Percentiles rank a stretch among this genome's conserved stretches.
Conservation (phyloP, 495 filamentous ascomycete genomes). For the Penicillium mononematosum region DNA sequence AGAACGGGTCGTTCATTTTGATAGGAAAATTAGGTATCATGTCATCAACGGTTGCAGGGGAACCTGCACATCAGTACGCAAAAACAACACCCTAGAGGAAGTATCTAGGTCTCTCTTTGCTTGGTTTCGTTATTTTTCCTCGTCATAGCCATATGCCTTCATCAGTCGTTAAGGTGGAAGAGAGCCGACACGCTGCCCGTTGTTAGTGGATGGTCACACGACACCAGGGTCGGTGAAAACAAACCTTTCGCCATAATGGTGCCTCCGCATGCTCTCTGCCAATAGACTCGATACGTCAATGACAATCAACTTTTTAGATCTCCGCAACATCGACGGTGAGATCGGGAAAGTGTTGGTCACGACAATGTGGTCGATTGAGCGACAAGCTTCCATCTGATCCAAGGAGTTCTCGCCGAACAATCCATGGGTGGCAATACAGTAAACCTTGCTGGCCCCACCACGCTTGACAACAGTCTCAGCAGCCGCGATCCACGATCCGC, state of each 20-base stretch:
- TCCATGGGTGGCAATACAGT: constrained; percentile 96
- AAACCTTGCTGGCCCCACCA: constrained; percentile 87
- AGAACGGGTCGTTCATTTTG: constrained; percentile 15
- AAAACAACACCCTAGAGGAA: constrained; percentile 21
- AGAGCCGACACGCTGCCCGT: constrained; percentile 71
- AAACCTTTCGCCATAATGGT: constrained; percentile 80
- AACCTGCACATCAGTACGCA: constrained; percentile 29
- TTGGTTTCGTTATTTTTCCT: constrained; percentile 13
- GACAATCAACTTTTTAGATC: constrained; percentile 79
- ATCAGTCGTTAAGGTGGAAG: constrained; percentile 62
- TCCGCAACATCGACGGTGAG: constrained; percentile 61
- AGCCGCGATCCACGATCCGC: constrained; percentile 96
- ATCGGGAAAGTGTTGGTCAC: constrained; percentile 98
- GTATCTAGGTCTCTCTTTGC: constrained; percentile 10
- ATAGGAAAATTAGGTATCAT: constrained; percentile 30
- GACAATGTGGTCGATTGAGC: constrained; percentile 88
- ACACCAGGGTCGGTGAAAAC: constrained; percentile 21
- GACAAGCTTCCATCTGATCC: constrained; percentile 84
- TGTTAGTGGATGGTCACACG: constrained; percentile 10
- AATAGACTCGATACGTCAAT: constrained; percentile 86
- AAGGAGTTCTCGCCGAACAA: constrained; percentile 88
- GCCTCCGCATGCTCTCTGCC: constrained; percentile 88
- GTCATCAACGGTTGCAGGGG: constrained; percentile 24
- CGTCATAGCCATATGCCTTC: constrained; percentile 24
- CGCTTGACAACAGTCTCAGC: constrained; percentile 95